Percentiles rank a stretch among this genome's conserved stretches.
Evolutionary conservation across 192 early-diverging fungal genomes (phyloP).

Genomic region (Gonapodya sp.): DNA sequence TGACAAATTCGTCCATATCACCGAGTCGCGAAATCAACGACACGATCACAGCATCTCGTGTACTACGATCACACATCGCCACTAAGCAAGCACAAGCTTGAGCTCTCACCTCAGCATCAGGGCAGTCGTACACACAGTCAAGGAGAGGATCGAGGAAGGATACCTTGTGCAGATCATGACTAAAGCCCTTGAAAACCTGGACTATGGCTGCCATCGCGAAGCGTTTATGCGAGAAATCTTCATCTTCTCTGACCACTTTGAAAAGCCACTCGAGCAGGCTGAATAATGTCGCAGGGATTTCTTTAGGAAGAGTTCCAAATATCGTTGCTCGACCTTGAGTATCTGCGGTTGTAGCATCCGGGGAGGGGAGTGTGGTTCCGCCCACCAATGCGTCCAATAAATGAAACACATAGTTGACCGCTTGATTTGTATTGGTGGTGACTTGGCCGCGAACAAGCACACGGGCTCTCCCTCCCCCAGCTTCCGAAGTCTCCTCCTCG

Average conservation of each 20-base stretch:
- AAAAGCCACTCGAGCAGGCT: neutral
- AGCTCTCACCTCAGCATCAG: neutral
- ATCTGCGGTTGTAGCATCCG: too few relatives aligned
- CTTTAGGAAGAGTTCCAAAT: too few relatives aligned
- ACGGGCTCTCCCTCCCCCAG: too few relatives aligned
- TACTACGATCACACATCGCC: neutral
- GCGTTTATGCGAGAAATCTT: neutral
- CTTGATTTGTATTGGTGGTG: too few relatives aligned
- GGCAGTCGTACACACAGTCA: neutral
- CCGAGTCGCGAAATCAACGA: neutral
- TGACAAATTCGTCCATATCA: neutral
- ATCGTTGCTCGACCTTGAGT: too few relatives aligned
- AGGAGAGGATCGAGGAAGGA: neutral
- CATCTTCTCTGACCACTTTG: neutral
- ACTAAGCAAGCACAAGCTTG: neutral
- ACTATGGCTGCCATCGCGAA: neutral
- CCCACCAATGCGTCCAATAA: too few relatives aligned
- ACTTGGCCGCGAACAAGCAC: too few relatives aligned
- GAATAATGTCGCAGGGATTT: neutral
- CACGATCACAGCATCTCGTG: neutral
- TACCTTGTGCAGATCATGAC: neutral
- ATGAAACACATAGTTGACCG: too few relatives aligned
- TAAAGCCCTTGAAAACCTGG: neutral
- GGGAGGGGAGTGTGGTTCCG: too few relatives aligned
- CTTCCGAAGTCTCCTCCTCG: too few relatives aligned